These are phyloP conservation scores for Cadophora malorum DNA, from an alignment of 2,329 filamentous ascomycete genomes.

Conservation along the genomic window DNA sequence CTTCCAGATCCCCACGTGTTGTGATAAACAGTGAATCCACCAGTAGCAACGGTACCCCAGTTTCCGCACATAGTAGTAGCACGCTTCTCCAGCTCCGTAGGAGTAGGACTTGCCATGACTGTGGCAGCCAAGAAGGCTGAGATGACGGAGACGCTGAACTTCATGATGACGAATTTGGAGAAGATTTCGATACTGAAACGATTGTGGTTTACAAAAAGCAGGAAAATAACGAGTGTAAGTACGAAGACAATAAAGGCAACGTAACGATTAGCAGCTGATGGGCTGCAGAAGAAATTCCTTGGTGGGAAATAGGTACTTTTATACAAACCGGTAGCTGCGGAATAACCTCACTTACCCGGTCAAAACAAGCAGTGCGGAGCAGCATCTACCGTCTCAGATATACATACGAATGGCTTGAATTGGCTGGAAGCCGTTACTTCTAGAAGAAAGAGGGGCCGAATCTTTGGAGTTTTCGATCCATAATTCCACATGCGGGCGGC, in stretches of 20 bases:
- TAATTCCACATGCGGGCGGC: constrained; percentile 1
- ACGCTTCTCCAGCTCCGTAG: constrained; percentile 44
- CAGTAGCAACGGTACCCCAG: constrained; percentile 33
- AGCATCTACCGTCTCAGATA: constrained; percentile 11
- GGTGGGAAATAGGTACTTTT: constrained; percentile 16
- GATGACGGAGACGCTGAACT: constrained; percentile 27
- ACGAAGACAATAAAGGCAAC: constrained; percentile 7
- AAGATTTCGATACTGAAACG: constrained; percentile 6
- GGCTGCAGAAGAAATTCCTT: constrained; percentile 11
- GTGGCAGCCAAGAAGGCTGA: constrained; percentile 43
- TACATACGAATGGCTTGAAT: not conserved
- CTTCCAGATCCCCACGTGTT: constrained; percentile 53
- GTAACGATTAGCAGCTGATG: not conserved
- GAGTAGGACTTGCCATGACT: constrained; percentile 28
- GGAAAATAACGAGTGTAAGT: constrained; percentile 7
- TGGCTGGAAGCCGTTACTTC: not conserved
- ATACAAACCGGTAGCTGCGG: constrained; percentile 1
- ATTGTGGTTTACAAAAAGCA: not conserved
- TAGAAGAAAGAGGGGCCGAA: constrained; percentile 13
- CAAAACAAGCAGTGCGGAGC: constrained; percentile 5
- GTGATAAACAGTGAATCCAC: constrained; percentile 48
- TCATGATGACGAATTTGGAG: constrained; percentile 23
- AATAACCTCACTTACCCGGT: not conserved
- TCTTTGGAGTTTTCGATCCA: not conserved
- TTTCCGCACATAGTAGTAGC: constrained; percentile 37